Evolutionary conservation across 139 green algal species (phyloP).

Genomic region (Chlamydomonas sphaeroides): DNA sequence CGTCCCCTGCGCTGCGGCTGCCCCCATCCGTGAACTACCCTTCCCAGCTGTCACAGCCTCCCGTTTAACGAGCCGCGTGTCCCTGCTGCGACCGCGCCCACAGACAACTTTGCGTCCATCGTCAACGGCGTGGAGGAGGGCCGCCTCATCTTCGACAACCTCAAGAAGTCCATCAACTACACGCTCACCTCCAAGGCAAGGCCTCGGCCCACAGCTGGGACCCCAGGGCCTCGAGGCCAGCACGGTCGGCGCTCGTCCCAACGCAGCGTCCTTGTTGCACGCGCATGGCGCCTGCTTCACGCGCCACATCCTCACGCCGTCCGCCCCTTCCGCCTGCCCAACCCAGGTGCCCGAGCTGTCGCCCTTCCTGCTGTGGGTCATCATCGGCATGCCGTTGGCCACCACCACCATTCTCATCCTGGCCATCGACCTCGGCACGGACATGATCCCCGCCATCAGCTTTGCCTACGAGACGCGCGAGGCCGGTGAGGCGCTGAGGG

Average conservation of each 20-base stretch:
- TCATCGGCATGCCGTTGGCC: slow-evolving; percentile 67
- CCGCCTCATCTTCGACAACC: slow-evolving; percentile 88
- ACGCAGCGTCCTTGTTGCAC: too few species aligned
- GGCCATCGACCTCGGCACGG: slow-evolving; percentile 80
- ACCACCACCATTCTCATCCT: slow-evolving; percentile 84
- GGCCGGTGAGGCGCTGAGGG: slow-evolving; percentile 31
- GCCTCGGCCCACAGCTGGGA: too few species aligned
- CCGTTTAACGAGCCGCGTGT: too few species aligned
- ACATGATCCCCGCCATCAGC: slow-evolving; percentile 86
- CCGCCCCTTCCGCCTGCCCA: slow-evolving; percentile 77
- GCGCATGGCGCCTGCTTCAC: too few species aligned
- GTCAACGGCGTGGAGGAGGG: slow-evolving; percentile 85
- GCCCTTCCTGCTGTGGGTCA: slow-evolving; percentile 78
- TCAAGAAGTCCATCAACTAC: slow-evolving; percentile 90
- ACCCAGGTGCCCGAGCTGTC: slow-evolving; percentile 79
- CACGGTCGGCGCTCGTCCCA: too few species aligned
- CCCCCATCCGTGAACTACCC: too few species aligned
- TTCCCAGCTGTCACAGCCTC: too few species aligned
- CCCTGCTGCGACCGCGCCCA: too few species aligned
- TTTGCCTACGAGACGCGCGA: slow-evolving; percentile 87
- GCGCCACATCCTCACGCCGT: slow-evolving; percentile 75
- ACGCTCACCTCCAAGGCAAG: slow-evolving; percentile 80
- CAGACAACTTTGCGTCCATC: slow-evolving; percentile 89
- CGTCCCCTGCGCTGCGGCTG: too few species aligned
- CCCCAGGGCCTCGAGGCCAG: too few species aligned